These are phyloP conservation scores for Cicer pinnatifidum DNA, from an alignment of 306 rosid species.

Conservation along the genomic window DNA sequence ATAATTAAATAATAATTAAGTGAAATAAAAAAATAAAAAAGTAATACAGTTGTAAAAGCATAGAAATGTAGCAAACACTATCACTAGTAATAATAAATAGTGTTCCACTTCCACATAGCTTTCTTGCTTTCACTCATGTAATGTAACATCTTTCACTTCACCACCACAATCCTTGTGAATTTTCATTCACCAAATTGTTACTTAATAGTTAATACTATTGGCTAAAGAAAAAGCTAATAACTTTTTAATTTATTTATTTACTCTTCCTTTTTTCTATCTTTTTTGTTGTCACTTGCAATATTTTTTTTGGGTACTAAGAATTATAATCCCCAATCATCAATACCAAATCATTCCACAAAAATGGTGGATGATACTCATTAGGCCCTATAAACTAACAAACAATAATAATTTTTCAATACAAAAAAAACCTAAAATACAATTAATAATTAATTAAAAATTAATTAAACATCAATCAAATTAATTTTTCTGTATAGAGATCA, in stretches of 20 bases:
- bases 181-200: not conserved
- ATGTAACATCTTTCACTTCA: constrained; percentile 46
- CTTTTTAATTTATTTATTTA: constrained; percentile 54
- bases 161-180: constrained; percentile 51
- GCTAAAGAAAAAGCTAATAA: constrained; percentile 51
- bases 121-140: constrained; percentile 52
- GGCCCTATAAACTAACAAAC: constrained; percentile 59
- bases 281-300: constrained; percentile 53
- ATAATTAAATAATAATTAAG: constrained; percentile 17
- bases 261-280: constrained; percentile 47
- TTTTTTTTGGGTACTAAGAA: constrained; percentile 62
- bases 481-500: constrained; percentile 35
- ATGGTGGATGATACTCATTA: constrained; percentile 58
- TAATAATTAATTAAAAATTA: constrained; percentile 44
- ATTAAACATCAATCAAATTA: constrained; percentile 50
- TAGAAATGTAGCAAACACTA: constrained; percentile 54
- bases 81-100: constrained; percentile 55
- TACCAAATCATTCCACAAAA: constrained; percentile 59
- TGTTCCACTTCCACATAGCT: constrained; percentile 49
- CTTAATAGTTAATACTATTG: constrained; percentile 42
- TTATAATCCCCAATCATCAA: constrained; percentile 69
- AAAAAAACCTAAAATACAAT: constrained; percentile 55
- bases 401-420: constrained; percentile 35
- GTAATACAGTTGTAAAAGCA: constrained; percentile 32
- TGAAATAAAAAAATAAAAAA: constrained; percentile 31